Evolutionary conservation across 257 asterid species (phyloP), one percentile per base, ranked within the genome.

Genomic region (Vinca minor): DNA sequence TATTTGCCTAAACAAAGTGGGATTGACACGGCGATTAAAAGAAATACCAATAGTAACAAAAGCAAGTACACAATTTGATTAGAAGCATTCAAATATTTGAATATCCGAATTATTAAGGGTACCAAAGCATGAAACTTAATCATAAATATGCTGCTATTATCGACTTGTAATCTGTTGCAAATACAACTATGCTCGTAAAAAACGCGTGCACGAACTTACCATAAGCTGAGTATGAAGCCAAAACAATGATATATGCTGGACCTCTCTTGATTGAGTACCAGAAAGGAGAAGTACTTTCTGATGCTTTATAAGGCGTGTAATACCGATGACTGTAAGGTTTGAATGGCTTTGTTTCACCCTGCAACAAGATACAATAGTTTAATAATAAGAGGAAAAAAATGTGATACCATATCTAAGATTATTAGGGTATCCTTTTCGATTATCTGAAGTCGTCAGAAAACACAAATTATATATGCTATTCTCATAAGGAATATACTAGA

Each of bases 181-280:
- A 25, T 3, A 2, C 0, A 3, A 29, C 34, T 8, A 26, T 12
- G 36, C 29, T 54, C 50, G n/a, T 9, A 8, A 5, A 55, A 53
- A 32, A 44, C 7, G 44, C 34, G 55, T 0, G 20, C 59, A 47
- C 6, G 13, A 59, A 57, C 74, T 79, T 76, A 92, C 98, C 98
- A 46, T 86, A 88, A 50, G 95, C 96, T 1, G 95, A 87, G 71
- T 92, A 92, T 1, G 98, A 86, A 48, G 98, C 85, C 80, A 92
- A 67, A 44, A 89, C 93, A 41, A 88, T 92, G 86, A 92, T 81
- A 64, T 89, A 73, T 8, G 98, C 93, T 1, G 98, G 87, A 71
- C 95, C 98, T 70, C 95, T 80, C 85, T 88, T 92, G 79, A 92
- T 69, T 29, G 98, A 92, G 72, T 92, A 92, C 95, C 95, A 92